Conservation (phyloP, 2,329 filamentous ascomycete species). For the Aureobasidium namibiae region DNA sequence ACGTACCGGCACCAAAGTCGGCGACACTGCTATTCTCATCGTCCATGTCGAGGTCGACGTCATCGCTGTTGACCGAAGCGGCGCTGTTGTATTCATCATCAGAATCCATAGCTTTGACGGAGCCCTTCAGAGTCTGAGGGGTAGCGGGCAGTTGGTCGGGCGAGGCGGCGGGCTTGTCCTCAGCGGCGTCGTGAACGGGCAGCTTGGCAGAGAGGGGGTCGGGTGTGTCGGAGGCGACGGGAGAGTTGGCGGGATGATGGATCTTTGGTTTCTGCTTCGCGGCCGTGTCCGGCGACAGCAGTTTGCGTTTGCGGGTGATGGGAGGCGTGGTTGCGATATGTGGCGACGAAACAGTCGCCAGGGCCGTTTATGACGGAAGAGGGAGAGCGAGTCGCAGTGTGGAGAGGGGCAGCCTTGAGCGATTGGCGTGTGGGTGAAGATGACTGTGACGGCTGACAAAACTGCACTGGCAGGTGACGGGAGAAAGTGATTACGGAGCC, state of each 20-base stretch:
- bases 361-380: constrained; percentile 20
- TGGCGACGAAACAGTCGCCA: constrained; percentile 18
- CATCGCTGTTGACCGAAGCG: constrained; percentile 58
- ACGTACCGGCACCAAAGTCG: constrained; percentile 37
- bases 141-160: constrained; percentile 38
- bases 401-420: constrained; percentile 1
- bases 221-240: constrained; percentile 17
- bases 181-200: constrained; percentile 26
- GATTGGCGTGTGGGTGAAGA: not conserved
- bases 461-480: not conserved
- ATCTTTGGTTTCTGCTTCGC: constrained; percentile 12
- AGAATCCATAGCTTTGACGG: constrained; percentile 68
- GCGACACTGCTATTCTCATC: constrained; percentile 64
- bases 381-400: constrained; percentile 11
- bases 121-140: constrained; percentile 37
- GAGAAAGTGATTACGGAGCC: not conserved
- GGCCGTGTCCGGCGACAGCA: constrained; percentile 16
- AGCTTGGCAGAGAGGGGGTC: constrained; percentile 21
- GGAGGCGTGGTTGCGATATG: constrained; percentile 23
- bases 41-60: constrained; percentile 47
- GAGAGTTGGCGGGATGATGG: constrained; percentile 6
- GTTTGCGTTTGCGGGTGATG: constrained; percentile 28
- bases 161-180: constrained; percentile 20
- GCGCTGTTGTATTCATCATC: constrained; percentile 90
- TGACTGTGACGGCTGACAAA: constrained; percentile 2